These are phyloP conservation scores for Phytophthora gonapodyides DNA, from an alignment of 352 stramenopile genomes.

Conservation along the genomic window DNA sequence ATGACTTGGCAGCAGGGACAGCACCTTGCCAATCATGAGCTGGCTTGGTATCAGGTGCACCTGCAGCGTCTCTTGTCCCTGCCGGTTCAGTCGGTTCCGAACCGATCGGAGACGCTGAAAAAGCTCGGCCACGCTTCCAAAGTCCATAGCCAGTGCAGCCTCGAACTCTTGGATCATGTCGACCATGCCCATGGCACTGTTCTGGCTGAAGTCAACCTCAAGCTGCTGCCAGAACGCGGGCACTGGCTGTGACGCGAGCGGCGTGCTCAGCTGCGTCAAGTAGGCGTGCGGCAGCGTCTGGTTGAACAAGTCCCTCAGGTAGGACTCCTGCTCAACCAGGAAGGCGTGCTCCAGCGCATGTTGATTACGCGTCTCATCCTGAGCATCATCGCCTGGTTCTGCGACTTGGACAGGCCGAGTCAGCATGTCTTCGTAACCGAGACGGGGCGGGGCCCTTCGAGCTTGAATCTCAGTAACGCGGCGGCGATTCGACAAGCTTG, in stretches of 20 bases:
- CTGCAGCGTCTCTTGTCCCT: no score
- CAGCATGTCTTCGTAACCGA: constrained; percentile 8
- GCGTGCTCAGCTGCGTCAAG: constrained; percentile 7
- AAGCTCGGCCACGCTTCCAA: not conserved
- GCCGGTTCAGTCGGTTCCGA: no score
- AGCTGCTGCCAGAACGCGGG: not conserved
- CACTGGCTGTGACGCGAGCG: constrained; percentile 6
- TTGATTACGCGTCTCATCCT: not conserved
- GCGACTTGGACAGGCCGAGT: not conserved
- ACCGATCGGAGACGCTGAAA: no score
- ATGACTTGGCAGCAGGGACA: no score
- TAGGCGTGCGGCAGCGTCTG: constrained; percentile 12
- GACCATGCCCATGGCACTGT: not conserved
- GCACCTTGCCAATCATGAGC: no score
- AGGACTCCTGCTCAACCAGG: constrained; percentile 11
- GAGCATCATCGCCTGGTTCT: not conserved
- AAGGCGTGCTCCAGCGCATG: constrained; percentile 1
- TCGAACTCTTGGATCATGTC: constrained; percentile 7
- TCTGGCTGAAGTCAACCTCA: not conserved
- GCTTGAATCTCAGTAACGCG: constrained; percentile 6
- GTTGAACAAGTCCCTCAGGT: constrained; percentile 10
- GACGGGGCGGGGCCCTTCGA: not conserved
- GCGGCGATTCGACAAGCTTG: not conserved
- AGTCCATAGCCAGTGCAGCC: not conserved
- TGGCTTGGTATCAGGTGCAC: no score